These are phyloP conservation scores for Lodderomyces elongisporus DNA, from an alignment of 1,139 yeast genomes.

Conservation along the genomic window DNA sequence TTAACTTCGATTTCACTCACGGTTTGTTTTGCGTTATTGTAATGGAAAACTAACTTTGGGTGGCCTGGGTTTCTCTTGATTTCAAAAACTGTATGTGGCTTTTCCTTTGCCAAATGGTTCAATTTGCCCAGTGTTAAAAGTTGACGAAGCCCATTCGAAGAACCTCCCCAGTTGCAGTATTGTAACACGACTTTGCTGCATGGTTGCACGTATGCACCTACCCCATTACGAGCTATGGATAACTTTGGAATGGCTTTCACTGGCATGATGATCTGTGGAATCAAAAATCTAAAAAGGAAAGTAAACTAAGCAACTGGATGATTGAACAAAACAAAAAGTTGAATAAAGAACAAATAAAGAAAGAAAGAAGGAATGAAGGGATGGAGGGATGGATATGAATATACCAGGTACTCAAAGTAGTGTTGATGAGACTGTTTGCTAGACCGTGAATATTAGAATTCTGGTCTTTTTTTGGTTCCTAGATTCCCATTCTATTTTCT, in stretches of 20 bases:
- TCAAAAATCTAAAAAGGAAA: too few species aligned
- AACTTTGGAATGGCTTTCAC: constrained; percentile 49
- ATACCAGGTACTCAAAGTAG: too few species aligned
- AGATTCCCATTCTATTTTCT: too few species aligned
- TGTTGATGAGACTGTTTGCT: too few species aligned
- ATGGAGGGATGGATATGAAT: too few species aligned
- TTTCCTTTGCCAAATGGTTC: constrained; percentile 49
- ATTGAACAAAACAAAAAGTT: too few species aligned
- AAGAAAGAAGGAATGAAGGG: too few species aligned
- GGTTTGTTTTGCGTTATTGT: constrained; percentile 23
- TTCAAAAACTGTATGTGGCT: constrained; percentile 69
- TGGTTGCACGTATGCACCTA: constrained; percentile 71
- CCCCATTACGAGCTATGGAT: constrained; percentile 69
- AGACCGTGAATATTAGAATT: too few species aligned
- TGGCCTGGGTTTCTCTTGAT: constrained; percentile 72
- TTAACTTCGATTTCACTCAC: constrained; percentile 42
- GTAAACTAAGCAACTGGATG: too few species aligned
- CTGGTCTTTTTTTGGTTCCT: too few species aligned
- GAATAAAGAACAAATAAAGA: too few species aligned
- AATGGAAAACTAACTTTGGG: constrained; percentile 71
- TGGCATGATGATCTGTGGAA: constrained; percentile 41
- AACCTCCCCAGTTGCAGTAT: constrained; percentile 94
- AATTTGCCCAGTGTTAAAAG: constrained; percentile 55
- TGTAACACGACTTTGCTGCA: constrained; percentile 70
- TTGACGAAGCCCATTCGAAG: constrained; percentile 78